Percentiles rank a stretch among this genome's conserved stretches.
These are phyloP conservation scores for Gremmenia infestans DNA, from an alignment of 2,329 filamentous ascomycete species.

Conservation along the genomic window DNA sequence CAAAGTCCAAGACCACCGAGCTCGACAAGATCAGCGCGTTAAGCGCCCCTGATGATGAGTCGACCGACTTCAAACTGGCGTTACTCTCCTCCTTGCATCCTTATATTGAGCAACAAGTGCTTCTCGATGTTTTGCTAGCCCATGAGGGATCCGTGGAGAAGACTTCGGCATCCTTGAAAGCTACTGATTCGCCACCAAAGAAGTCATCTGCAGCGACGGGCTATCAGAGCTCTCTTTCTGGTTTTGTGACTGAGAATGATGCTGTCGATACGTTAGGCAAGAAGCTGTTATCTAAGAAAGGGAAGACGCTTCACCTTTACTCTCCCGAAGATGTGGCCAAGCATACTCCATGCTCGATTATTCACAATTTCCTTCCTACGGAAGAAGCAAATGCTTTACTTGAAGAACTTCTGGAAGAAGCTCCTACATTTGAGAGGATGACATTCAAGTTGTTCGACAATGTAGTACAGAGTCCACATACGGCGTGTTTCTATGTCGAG, in stretches of 20 bases:
- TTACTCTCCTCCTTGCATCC: constrained; percentile 75
- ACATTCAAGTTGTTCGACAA: constrained; percentile 86
- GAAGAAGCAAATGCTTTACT: constrained; percentile 70
- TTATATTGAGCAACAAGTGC: constrained; percentile 52
- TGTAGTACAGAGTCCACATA: constrained; percentile 80
- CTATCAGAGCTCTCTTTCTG: constrained; percentile 59
- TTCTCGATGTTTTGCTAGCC: constrained; percentile 75
- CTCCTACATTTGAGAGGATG: constrained; percentile 62
- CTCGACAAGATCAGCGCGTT: constrained; percentile 23
- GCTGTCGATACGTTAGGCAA: constrained; percentile 28
- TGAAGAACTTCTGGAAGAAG: constrained; percentile 68
- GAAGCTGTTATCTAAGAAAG: constrained; percentile 63
- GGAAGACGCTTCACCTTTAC: constrained; percentile 78
- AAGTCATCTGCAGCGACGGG: constrained; percentile 35
- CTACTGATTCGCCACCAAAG: constrained; percentile 18
- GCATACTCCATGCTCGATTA: constrained; percentile 84
- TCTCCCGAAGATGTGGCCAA: constrained; percentile 73
- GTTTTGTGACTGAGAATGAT: constrained; percentile 34
- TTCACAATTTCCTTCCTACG: constrained; percentile 80
- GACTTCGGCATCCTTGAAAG: constrained; percentile 53
- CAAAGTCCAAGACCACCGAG: background rate
- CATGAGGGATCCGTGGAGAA: constrained; percentile 71
- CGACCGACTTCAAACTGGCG: constrained; percentile 86
- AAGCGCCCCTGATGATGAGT: constrained; percentile 50
- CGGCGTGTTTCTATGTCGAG: constrained; percentile 77